A percentile compares a stretch with the other conserved stretches of the same genome.
These are phyloP conservation scores for Leucocoprinus leucothites DNA, from an alignment of 768 basidiomycete genomes.

Conservation along the genomic window DNA sequence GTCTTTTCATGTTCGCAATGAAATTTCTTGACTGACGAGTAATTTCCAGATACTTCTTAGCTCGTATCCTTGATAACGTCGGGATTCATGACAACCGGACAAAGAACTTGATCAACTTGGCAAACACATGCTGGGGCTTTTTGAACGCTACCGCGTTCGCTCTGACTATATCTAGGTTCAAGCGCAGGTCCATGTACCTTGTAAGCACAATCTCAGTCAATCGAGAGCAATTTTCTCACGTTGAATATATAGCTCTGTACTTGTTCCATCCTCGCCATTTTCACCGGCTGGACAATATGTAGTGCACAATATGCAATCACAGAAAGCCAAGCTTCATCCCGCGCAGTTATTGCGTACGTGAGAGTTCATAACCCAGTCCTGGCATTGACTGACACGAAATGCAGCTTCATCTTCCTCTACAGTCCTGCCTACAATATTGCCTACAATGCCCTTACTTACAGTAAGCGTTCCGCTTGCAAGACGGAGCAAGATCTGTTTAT, in stretches of 20 bases:
- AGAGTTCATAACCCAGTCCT: not conserved
- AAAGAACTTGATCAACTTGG: constrained; percentile 58
- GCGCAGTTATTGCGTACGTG: constrained; percentile 45
- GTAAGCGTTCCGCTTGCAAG: constrained; percentile 23
- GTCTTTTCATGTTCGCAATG: constrained; percentile 15
- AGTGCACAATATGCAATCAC: constrained; percentile 44
- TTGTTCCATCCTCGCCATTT: constrained; percentile 39
- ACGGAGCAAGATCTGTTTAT: not conserved
- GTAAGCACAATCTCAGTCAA: constrained; percentile 23
- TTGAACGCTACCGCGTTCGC: constrained; percentile 52
- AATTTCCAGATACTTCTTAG: constrained; percentile 44
- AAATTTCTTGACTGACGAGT: not conserved
- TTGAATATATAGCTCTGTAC: constrained; percentile 36
- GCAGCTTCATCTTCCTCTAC: constrained; percentile 55
- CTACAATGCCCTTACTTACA: constrained; percentile 56
- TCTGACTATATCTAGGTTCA: constrained; percentile 43
- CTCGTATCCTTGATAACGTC: constrained; percentile 51
- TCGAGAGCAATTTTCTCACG: not conserved
- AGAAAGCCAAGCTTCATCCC: constrained; percentile 39
- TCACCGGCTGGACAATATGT: constrained; percentile 55
- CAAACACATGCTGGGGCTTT: constrained; percentile 52
- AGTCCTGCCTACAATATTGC: constrained; percentile 53
- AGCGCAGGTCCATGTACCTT: constrained; percentile 46
- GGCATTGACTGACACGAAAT: not conserved
- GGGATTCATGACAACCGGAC: constrained; percentile 46